These are phyloP conservation scores for Boehmeria nivea DNA, from an alignment of 306 rosid species.

Conservation along the genomic window DNA sequence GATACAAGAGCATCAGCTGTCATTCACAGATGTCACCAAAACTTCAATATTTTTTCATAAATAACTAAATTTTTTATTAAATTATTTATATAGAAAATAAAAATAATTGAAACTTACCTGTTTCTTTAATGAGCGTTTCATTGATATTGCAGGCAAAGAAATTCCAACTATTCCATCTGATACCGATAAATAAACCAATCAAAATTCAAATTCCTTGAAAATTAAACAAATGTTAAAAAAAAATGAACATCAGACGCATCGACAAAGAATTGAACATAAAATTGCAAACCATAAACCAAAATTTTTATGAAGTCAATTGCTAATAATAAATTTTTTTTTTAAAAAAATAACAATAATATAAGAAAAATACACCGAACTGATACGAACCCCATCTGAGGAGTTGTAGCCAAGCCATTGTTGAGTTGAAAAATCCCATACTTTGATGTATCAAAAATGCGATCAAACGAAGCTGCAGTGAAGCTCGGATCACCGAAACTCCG, in stretches of 20 bases:
- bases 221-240: no score
- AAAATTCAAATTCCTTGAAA: no score
- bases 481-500: conserved; percentile 40
- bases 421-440: conserved; percentile 67
- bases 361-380: background rate
- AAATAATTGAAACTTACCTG: no score
- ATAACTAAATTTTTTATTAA: no score
- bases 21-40: conserved; percentile 17
- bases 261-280: conserved; percentile 1
- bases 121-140: conserved; percentile 81
- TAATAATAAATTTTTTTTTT: no score
- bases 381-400: conserved; percentile 95
- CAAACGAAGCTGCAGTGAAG: conserved; percentile 40
- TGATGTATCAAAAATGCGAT: conserved; percentile 64
- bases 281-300: background rate
- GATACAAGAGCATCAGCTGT: conserved; percentile 92
- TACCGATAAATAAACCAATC: no score
- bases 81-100: no score
- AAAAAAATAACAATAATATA: no score
- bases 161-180: conserved; percentile 99
- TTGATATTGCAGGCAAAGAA: conserved; percentile 90
- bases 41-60: no score
- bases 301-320: no score
- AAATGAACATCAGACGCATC: no score
- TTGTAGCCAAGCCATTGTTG: conserved; percentile 72